Base-by-base conservation (phyloP, 768 basidiomycete species). In the Mycena capillaripes region DNA sequence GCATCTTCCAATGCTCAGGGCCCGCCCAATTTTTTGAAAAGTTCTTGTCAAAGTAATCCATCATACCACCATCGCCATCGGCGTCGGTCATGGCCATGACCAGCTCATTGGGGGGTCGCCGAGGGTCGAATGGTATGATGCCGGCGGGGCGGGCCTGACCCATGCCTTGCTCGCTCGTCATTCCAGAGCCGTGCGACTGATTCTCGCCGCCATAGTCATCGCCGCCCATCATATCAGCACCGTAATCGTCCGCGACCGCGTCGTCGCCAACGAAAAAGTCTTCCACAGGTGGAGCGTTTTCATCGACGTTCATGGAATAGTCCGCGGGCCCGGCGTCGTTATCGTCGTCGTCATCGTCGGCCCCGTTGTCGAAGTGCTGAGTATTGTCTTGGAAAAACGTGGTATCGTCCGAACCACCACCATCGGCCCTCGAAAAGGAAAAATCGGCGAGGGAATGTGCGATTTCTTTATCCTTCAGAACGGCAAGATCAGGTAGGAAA, bases 11-110 rank as follows among this genome's bases (percentile, higher is more conserved):
- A 79, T 99, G 98, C 81, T 99, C 96, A 10, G 97, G 97, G 0
- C 98, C 98, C 4, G 98, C 98, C 98, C 98, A 99, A 76, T 97
- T 97, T 87, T 95, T 97, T 76, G 92, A 86, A 77, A 94, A 88
- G 72, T 86, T 90, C 77, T 92, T 89, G 81, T 99, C 97, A 79
- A 99, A 98, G 81, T 97, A 98, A 77, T 97, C 96, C 67, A 94
- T 90, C 67, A 87, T 89, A 3, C 87, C 90, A 4, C 84, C 86
- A n/a, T 86, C 87, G 9, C 81, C 85, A 73, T 88, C 84, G 3
- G 84, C 88, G 59, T 91, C 90, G 4, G 90, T 90, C 91, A 98
- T 94, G 0, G 95, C 95, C 88, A 98, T 89, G 59, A 97, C 89
- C 32, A 97, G 85, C 68, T 95, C 91, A 73, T 90, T 92, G 9